A percentile compares a stretch with the other conserved stretches of the same genome.
These are phyloP conservation scores for Aspergillus sp. DNA, from an alignment of 2,329 filamentous ascomycete species.

Conservation along the genomic window DNA sequence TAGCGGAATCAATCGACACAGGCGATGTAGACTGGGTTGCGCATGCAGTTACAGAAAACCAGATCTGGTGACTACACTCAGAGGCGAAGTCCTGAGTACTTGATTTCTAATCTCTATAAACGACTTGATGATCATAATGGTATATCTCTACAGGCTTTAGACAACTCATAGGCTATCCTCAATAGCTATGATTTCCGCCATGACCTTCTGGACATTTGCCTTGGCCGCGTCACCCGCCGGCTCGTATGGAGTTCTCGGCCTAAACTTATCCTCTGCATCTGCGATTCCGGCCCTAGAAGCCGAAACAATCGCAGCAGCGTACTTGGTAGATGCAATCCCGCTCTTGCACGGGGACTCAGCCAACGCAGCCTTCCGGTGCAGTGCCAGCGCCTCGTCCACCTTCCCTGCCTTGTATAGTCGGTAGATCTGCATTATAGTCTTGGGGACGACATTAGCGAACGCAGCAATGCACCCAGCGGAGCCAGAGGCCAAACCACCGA, in stretches of 20 bases:
- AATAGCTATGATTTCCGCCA: constrained; percentile 42
- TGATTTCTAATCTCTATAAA: neutral
- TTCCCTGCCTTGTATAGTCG: constrained; percentile 59
- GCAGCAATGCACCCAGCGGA: constrained; percentile 57
- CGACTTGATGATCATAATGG: neutral
- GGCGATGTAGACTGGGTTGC: constrained; percentile 49
- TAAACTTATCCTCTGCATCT: constrained; percentile 57
- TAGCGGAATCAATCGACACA: constrained; percentile 50
- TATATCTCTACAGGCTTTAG: constrained; percentile 1
- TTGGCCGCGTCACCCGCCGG: constrained; percentile 44
- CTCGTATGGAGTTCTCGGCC: constrained; percentile 63
- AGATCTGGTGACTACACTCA: constrained; percentile 37
- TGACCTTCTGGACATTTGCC: constrained; percentile 41
- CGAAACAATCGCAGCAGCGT: constrained; percentile 61
- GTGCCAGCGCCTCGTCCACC: constrained; percentile 56
- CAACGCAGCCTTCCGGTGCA: constrained; percentile 63
- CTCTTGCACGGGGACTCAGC: constrained; percentile 66
- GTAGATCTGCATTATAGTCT: constrained; percentile 59
- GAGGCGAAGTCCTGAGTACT: neutral
- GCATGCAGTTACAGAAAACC: constrained; percentile 47
- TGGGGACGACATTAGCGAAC: constrained; percentile 59
- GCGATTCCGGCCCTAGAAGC: constrained; percentile 61
- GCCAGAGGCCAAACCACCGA: constrained; percentile 55
- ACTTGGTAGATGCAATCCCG: constrained; percentile 67
- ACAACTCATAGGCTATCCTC: constrained; percentile 26